These are phyloP conservation scores for Diospyros kaki DNA, from an alignment of 148 eudicot genomes.

Conservation along the genomic window DNA sequence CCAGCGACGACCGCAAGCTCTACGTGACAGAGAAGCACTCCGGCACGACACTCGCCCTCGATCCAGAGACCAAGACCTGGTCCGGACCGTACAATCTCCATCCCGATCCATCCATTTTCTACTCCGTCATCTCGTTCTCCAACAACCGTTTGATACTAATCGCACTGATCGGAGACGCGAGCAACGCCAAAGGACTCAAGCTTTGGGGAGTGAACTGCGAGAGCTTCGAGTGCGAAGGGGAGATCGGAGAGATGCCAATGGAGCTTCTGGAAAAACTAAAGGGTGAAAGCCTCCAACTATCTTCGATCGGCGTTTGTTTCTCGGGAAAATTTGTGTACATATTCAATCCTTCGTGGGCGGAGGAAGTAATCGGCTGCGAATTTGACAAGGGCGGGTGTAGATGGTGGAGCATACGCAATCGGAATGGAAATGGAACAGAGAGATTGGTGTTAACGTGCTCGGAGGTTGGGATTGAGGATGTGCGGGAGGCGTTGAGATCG, in stretches of 20 bases:
- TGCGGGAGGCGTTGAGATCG: constrained; percentile 33
- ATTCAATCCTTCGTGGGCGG: constrained; percentile 29
- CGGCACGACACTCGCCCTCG: constrained; percentile 39
- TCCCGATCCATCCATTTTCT: constrained; percentile 32
- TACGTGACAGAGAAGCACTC: constrained; percentile 45
- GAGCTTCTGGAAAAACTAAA: constrained; percentile 35
- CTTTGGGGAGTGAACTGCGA: constrained; percentile 39
- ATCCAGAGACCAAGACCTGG: constrained; percentile 39
- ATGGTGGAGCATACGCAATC: constrained; percentile 49
- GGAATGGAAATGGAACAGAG: constrained; percentile 20
- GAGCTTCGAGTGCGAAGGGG: constrained; percentile 15
- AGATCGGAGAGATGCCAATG: constrained; percentile 53
- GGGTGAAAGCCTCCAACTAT: constrained; percentile 16
- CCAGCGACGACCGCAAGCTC: constrained; percentile 25
- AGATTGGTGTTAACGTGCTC: constrained; percentile 46
- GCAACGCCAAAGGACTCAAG: constrained; percentile 24
- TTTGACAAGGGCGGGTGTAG: constrained; percentile 22
- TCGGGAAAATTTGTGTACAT: constrained; percentile 33
- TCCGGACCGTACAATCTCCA: constrained; percentile 32
- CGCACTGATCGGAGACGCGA: constrained; percentile 31
- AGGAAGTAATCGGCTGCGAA: constrained; percentile 43
- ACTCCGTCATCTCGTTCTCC: constrained; percentile 32
- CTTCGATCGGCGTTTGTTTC: constrained; percentile 28
- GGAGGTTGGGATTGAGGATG: constrained; percentile 36
- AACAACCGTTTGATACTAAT: constrained; percentile 38